Evolutionary conservation across 306 rosid genomes (phyloP).

Genomic region (Vigna nakashimae): DNA sequence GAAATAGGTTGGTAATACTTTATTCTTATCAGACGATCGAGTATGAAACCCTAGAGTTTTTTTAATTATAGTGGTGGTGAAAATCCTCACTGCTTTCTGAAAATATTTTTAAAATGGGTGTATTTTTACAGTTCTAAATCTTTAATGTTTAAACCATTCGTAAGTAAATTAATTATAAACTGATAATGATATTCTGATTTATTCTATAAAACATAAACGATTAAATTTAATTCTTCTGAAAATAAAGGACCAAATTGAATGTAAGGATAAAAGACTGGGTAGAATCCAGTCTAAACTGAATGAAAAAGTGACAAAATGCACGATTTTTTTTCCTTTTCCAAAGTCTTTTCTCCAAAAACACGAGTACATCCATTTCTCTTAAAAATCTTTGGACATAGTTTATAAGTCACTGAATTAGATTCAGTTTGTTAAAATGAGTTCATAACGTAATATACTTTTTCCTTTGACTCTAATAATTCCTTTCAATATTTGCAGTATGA

Average conservation of each 20-base stretch:
- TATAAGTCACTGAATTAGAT: neutral
- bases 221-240: too few relatives aligned
- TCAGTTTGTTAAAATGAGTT: constrained; percentile 16
- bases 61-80: too few relatives aligned
- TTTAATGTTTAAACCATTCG: too few relatives aligned
- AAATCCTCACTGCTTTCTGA: too few relatives aligned
- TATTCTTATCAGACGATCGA: constrained; percentile 8
- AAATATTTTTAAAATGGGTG: too few relatives aligned
- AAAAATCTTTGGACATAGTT: constrained; percentile 6
- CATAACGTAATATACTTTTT: neutral
- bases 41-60: neutral
- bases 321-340: neutral
- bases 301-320: neutral
- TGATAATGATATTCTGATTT: too few relatives aligned
- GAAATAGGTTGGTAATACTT: neutral
- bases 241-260: too few relatives aligned
- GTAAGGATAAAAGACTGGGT: too few relatives aligned
- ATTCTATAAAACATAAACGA: too few relatives aligned
- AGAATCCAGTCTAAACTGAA: neutral
- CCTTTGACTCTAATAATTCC: constrained; percentile 7
- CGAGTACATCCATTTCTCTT: neutral
- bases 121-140: too few relatives aligned
- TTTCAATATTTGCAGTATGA: constrained; percentile 70
- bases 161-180: too few relatives aligned
- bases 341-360: neutral